These are phyloP conservation scores for Lumnitzera littorea DNA, from an alignment of 345 rosid species.

Conservation along the genomic window DNA sequence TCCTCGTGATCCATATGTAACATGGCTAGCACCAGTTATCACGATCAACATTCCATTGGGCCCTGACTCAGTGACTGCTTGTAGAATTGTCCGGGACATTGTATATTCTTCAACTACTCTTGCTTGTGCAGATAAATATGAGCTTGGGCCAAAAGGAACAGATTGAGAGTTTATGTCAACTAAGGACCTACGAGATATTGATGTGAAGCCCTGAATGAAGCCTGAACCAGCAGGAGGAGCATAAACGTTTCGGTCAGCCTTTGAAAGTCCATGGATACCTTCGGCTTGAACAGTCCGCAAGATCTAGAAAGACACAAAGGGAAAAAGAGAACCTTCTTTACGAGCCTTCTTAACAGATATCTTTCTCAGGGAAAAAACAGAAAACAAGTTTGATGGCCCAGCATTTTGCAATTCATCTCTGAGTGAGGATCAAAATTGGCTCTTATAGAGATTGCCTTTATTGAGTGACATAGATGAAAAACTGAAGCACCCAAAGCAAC, in stretches of 20 bases:
- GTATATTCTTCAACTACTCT: constrained; percentile 80
- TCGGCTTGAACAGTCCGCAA: constrained; percentile 84
- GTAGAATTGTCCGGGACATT: constrained; percentile 66
- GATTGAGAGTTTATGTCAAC: constrained; percentile 38
- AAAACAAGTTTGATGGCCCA: no score
- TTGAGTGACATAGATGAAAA: no score
- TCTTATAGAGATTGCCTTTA: no score
- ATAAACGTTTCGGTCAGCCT: constrained; percentile 58
- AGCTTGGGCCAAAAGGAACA: constrained; percentile 78
- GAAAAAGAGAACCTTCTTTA: constrained; percentile 1
- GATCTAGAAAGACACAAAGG: constrained; percentile 34
- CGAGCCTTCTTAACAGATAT: not conserved
- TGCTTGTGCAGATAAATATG: constrained; percentile 79
- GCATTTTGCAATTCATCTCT: no score
- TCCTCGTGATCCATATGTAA: constrained; percentile 71
- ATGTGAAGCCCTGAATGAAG: constrained; percentile 72
- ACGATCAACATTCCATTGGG: constrained; percentile 63
- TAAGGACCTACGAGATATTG: constrained; percentile 54
- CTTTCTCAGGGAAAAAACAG: not conserved
- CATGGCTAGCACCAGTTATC: constrained; percentile 78
- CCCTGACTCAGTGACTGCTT: constrained; percentile 55
- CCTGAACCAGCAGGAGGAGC: constrained; percentile 92
- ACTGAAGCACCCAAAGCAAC: no score
- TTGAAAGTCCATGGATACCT: constrained; percentile 81
- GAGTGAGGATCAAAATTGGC: no score